Base-by-base conservation (phyloP, 345 rosid genomes). In the Corchorus capsularis region DNA sequence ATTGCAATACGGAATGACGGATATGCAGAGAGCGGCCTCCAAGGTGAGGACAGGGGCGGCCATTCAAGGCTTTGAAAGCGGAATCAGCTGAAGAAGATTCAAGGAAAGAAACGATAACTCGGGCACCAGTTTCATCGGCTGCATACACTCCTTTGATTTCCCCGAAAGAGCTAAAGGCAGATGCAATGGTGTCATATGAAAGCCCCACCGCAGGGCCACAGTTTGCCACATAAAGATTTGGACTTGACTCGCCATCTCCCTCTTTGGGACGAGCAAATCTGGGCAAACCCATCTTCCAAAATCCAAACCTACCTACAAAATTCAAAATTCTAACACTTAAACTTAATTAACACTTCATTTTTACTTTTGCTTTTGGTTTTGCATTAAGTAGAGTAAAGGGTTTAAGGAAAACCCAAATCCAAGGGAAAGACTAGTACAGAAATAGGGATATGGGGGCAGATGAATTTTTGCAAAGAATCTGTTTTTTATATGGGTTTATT, bases 191-290 rank as follows among this genome's bases (percentile, higher is more conserved):
- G 62, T 88, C 93, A 65, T 83, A 79, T 20, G 98, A 85, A 6
- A 90, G 63, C 41, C 98, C 98, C 15, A 93, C 93, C 1, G 90
- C 90, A 35, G 99, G 99, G 12, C 99, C 99, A 47, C 99, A 95
- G 74, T 95, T 95, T 61, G 98, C 99, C 54, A 93, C 96, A 75
- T 81, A 93, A 7, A 95, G 92, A 71, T 93, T 88, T 13, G 87
- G 80, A 75, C 89, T 85, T 15, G 68, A 65, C 19, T 79, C 82
- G 15, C 52, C 78, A 27, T 81, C 85, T 45, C 80, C 80, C 14
- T 67, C 81, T 75, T 83, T 82, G 13, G 94, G 85, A 56, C 91
- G 90, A 54, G 75, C 78, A 77, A 94, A 94, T 80, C 91, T 89
- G 15, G 91, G 89, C 60, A 79, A 47, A 37, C 77, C 89, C 92